phyloP scores from a whole-genome alignment of 2,329 filamentous ascomycete species.

The Biscogniauxia sp. region DNA sequence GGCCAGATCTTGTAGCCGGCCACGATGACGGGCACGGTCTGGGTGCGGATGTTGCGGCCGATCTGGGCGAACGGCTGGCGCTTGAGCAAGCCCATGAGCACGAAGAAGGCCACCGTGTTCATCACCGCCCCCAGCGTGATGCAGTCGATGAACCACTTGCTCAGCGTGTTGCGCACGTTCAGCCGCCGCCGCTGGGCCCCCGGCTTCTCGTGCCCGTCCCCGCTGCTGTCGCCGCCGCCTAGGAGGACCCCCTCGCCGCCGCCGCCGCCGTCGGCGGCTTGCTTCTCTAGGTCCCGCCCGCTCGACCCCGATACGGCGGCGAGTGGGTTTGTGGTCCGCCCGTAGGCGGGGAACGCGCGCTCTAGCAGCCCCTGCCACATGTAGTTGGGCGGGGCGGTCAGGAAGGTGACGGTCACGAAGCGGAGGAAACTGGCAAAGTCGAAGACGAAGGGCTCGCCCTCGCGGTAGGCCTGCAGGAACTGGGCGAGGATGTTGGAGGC shows the following conservation, averaged over 20 bases:
- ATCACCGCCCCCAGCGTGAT: slow-evolving; percentile 46
- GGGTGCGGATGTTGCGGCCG: slow-evolving; percentile 37
- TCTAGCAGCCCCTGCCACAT: slow-evolving; percentile 58
- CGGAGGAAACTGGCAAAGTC: slow-evolving; percentile 49
- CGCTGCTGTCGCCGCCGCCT: slow-evolving; percentile 21
- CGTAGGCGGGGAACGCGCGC: slow-evolving; percentile 48
- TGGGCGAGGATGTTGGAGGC: slow-evolving; percentile 56
- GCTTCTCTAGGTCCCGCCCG: slow-evolving; percentile 29
- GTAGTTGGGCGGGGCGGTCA: slow-evolving; percentile 56
- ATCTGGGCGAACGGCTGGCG: slow-evolving; percentile 37
- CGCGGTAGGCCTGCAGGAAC: slow-evolving; percentile 48
- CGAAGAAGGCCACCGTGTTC: slow-evolving; percentile 45
- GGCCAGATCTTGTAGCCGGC: slow-evolving; percentile 53
- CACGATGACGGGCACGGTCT: slow-evolving; percentile 48
- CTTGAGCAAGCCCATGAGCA: slow-evolving; percentile 48
- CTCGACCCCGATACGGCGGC: background rate
- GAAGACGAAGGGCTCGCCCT: slow-evolving; percentile 41
- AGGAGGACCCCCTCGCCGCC: slow-evolving; percentile 11
- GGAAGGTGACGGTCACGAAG: slow-evolving; percentile 51
- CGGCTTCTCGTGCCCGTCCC: slow-evolving; percentile 1
- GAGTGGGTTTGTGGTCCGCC: slow-evolving; percentile 11
- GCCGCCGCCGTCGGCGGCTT: slow-evolving; percentile 31
- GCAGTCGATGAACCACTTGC: slow-evolving; percentile 52
- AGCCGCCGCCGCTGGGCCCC: slow-evolving; percentile 29
- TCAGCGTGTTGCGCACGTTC: slow-evolving; percentile 41